Evolutionary conservation across 2,329 filamentous ascomycete genomes (phyloP).

Genomic region (Septoria petroselini): DNA sequence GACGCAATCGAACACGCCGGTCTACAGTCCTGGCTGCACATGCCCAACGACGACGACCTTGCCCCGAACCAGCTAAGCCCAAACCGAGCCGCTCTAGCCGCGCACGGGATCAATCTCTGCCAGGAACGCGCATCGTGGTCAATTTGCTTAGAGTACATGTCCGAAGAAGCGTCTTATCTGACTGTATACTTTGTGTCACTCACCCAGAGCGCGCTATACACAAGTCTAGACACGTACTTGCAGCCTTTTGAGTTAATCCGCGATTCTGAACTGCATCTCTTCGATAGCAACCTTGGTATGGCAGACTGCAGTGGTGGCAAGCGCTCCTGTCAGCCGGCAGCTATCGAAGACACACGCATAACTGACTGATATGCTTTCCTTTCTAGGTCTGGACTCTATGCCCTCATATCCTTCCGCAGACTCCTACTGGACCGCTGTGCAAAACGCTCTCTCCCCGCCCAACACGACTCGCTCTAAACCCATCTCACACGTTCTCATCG

Average conservation of each 20-base stretch:
- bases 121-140: background rate
- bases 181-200: conserved; percentile 1
- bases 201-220: background rate
- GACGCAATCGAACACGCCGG: conserved; percentile 1
- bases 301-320: too few relatives aligned
- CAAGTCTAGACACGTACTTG: background rate
- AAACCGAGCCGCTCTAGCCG: conserved; percentile 1
- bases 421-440: background rate
- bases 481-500: conserved; percentile 1
- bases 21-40: conserved; percentile 1
- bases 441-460: too few relatives aligned
- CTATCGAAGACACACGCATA: too few relatives aligned
- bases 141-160: background rate
- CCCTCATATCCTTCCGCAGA: background rate
- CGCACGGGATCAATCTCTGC: conserved; percentile 1
- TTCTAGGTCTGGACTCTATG: background rate
- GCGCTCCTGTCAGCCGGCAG: too few relatives aligned
- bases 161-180: background rate
- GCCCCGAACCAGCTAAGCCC: background rate
- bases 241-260: background rate
- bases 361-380: background rate
- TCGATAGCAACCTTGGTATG: too few relatives aligned
- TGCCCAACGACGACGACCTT: background rate
- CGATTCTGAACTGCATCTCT: too few relatives aligned
- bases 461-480: too few relatives aligned